phyloP scores from a whole-genome alignment of 176 grass and related monocot genomes.

The Thinopyrum elongatum region DNA sequence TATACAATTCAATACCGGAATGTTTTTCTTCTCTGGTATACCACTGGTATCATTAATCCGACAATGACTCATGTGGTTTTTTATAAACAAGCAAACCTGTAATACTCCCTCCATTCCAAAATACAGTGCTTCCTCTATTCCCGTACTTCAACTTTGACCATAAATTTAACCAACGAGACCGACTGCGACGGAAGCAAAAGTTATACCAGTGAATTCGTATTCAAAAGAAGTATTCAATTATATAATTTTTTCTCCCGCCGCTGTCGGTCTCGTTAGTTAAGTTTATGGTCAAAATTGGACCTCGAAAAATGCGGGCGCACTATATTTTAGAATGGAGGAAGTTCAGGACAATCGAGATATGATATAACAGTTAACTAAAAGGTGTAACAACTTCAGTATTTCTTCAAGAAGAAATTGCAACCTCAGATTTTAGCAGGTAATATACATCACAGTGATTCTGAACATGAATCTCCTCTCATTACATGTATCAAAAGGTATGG shows the following conservation, averaged over 20 bases:
- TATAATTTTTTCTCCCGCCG: too few relatives aligned
- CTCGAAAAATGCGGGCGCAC: too few relatives aligned
- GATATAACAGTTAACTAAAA: constrained; percentile 12
- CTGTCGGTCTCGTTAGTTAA: too few relatives aligned
- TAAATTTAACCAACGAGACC: too few relatives aligned
- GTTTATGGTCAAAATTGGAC: too few relatives aligned
- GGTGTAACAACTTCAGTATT: constrained; percentile 1
- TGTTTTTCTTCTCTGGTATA: neutral
- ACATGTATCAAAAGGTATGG: constrained; percentile 1
- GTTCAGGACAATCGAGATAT: neutral
- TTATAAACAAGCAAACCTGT: neutral
- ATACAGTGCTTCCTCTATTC: too few relatives aligned
- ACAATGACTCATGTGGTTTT: constrained; percentile 12
- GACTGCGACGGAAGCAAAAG: too few relatives aligned
- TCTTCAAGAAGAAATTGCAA: neutral
- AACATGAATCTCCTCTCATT: constrained; percentile 10
- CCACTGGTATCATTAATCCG: neutral
- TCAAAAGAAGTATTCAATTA: too few relatives aligned
- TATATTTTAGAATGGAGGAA: too few relatives aligned
- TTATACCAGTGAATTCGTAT: too few relatives aligned
- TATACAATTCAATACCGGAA: neutral
- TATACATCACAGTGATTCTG: constrained; percentile 10
- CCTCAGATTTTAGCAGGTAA: neutral
- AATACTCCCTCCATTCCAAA: too few relatives aligned
- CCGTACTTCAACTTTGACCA: too few relatives aligned